Percentiles rank a stretch among this genome's conserved stretches.
phyloP scores from a whole-genome alignment of 1,284 basidiomycete species.

The Volvariella surrecta region DNA sequence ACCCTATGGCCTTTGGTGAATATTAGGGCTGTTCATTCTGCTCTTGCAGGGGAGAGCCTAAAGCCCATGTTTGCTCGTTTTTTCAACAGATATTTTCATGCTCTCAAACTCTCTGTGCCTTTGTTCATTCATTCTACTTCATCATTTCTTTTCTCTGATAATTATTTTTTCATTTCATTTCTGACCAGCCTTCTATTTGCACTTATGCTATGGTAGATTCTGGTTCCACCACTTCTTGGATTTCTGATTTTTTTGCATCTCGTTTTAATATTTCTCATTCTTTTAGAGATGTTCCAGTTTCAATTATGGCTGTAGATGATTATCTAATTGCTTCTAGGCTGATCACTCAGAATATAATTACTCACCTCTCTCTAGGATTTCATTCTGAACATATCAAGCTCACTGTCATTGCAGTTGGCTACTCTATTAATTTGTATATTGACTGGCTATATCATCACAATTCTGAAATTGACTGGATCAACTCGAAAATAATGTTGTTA shows the following conservation, averaged over 20 bases:
- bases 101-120: conserved; percentile 8
- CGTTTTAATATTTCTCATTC: conserved; percentile 20
- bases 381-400: conserved; percentile 17
- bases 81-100: conserved; percentile 8
- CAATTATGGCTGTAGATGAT: conserved; percentile 25
- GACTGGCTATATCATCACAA: conserved; percentile 23
- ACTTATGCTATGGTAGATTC: conserved; percentile 27
- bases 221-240: conserved; percentile 25
- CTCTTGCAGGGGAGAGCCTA: conserved; percentile 3
- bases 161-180: conserved; percentile 29
- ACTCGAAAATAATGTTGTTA: conserved; percentile 10
- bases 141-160: conserved; percentile 9
- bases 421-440: conserved; percentile 23
- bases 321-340: conserved; percentile 26
- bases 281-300: conserved; percentile 19
- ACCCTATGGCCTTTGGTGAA: conserved; percentile 19
- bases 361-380: conserved; percentile 15
- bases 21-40: conserved; percentile 15
- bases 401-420: conserved; percentile 17
- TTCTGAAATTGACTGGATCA: conserved; percentile 19
- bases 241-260: conserved; percentile 22
- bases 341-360: conserved; percentile 24
- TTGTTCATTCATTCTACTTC: conserved; percentile 9
- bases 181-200: conserved; percentile 18
- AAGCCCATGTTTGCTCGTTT: conserved; percentile 12